These are phyloP conservation scores for Scopulariopsis brevicaulis DNA, from an alignment of 2,329 filamentous ascomycete species.

Conservation along the genomic window DNA sequence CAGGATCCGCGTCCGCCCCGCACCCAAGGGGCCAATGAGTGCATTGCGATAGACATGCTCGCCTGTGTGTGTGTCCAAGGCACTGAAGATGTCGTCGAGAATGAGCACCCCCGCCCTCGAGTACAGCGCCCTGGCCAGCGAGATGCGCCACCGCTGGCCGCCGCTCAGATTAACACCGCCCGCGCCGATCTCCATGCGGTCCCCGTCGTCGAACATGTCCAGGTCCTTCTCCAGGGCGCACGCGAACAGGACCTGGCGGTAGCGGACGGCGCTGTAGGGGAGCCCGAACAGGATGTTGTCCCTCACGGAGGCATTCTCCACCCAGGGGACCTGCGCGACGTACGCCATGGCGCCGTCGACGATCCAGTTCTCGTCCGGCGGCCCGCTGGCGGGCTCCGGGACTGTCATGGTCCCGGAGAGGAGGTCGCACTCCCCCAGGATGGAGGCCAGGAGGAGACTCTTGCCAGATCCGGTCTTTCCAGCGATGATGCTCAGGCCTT, in stretches of 20 bases:
- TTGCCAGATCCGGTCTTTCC: background rate
- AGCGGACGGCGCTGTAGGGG: constrained; percentile 55
- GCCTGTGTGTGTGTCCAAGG: constrained; percentile 60
- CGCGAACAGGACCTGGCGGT: constrained; percentile 56
- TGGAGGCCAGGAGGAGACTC: background rate
- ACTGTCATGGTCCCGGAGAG: background rate
- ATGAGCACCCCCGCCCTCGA: constrained; percentile 20
- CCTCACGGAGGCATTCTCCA: constrained; percentile 68
- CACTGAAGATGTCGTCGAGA: constrained; percentile 76
- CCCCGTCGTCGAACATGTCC: constrained; percentile 53
- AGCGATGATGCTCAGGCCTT: background rate
- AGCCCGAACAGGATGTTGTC: constrained; percentile 73
- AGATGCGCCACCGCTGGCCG: constrained; percentile 10
- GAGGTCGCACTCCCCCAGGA: background rate
- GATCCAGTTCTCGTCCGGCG: constrained; percentile 56
- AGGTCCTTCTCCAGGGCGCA: constrained; percentile 69
- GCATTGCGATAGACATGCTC: background rate
- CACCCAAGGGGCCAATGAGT: background rate
- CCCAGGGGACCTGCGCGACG: constrained; percentile 73
- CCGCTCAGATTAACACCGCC: constrained; percentile 8
- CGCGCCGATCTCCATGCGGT: constrained; percentile 51
- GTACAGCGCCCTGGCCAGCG: constrained; percentile 12
- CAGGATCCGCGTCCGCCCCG: background rate
- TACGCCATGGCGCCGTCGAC: constrained; percentile 59
- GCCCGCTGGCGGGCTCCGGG: constrained; percentile 29